phyloP scores from a whole-genome alignment of 345 rosid genomes.

The Salix arbutifolia region DNA sequence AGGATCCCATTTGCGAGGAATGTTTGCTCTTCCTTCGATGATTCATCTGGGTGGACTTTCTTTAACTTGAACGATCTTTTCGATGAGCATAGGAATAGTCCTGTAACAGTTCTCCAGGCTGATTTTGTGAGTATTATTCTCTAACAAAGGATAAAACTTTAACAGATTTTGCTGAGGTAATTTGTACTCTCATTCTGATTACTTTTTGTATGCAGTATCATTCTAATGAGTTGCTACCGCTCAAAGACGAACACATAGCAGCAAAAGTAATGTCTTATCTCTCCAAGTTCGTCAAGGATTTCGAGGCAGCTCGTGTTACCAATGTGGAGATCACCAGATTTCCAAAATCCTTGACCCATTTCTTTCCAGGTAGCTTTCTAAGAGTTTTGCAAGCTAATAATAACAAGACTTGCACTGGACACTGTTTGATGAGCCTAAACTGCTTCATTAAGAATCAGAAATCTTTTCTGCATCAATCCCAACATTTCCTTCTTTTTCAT shows the following conservation, averaged over 20 bases:
- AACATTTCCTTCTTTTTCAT: background rate
- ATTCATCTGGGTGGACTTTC: constrained; percentile 52
- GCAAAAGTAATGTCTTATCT: constrained; percentile 38
- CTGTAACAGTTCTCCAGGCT: constrained; percentile 35
- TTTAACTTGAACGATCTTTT: constrained; percentile 47
- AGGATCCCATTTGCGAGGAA: constrained; percentile 45
- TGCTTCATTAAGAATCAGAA: background rate
- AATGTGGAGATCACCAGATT: constrained; percentile 40
- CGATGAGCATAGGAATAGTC: constrained; percentile 39
- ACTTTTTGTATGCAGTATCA: constrained; percentile 33
- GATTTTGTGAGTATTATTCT: constrained; percentile 45
- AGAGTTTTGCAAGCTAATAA: background rate
- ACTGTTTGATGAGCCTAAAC: background rate
- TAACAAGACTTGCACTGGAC: background rate
- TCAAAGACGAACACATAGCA: constrained; percentile 41
- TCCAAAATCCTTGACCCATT: constrained; percentile 48
- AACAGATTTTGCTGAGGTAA: background rate
- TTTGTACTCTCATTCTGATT: background rate
- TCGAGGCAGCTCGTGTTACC: constrained; percentile 33
- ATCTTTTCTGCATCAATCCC: background rate
- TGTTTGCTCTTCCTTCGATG: constrained; percentile 41
- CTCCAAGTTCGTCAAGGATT: constrained; percentile 37
- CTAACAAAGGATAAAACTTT: background rate
- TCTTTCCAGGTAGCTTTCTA: constrained; percentile 47
- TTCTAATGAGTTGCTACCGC: constrained; percentile 42